Conservation (phyloP, 257 asterid genomes). For the Cordia subcordata region DNA sequence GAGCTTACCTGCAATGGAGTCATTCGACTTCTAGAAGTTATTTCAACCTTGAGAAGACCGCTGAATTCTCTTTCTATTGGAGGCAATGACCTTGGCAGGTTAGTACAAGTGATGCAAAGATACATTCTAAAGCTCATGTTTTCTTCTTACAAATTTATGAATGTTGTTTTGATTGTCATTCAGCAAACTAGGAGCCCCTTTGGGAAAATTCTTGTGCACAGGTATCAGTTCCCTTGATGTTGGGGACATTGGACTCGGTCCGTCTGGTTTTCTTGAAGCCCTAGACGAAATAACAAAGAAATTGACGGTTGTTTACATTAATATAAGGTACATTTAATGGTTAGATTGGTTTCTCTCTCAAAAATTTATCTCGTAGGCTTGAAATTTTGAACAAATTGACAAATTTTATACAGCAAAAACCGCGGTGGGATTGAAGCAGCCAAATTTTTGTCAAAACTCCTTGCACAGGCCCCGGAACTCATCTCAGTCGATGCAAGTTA, state of each 20-base stretch:
- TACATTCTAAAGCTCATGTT: neutral
- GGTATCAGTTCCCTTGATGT: slow-evolving; percentile 61
- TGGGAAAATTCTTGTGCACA: slow-evolving; percentile 57
- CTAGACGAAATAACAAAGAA: slow-evolving; percentile 35
- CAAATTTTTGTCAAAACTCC: slow-evolving; percentile 53
- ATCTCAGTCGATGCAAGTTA: slow-evolving; percentile 58
- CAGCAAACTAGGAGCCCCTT: slow-evolving; percentile 64
- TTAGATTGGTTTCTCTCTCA: neutral
- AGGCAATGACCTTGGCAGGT: slow-evolving; percentile 88
- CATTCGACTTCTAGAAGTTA: slow-evolving; percentile 55
- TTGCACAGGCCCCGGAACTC: slow-evolving; percentile 44
- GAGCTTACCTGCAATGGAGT: slow-evolving; percentile 58
- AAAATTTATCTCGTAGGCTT: slow-evolving; percentile 2
- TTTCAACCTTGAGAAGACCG: slow-evolving; percentile 62
- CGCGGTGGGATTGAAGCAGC: slow-evolving; percentile 82
- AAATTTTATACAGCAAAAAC: slow-evolving; percentile 55
- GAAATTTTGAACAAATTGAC: slow-evolving; percentile 12
- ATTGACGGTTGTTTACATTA: slow-evolving; percentile 47
- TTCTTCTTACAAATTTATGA: slow-evolving; percentile 3
- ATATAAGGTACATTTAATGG: slow-evolving; percentile 56
- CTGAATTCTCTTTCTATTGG: slow-evolving; percentile 64
- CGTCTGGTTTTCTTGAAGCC: slow-evolving; percentile 61
- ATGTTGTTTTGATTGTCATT: slow-evolving; percentile 10
- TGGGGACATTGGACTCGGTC: slow-evolving; percentile 72
- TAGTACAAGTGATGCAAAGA: slow-evolving; percentile 11